Evolutionary conservation across 371 early-diverging fungal genomes (phyloP).

Genomic region (Haplosporangium sp.): DNA sequence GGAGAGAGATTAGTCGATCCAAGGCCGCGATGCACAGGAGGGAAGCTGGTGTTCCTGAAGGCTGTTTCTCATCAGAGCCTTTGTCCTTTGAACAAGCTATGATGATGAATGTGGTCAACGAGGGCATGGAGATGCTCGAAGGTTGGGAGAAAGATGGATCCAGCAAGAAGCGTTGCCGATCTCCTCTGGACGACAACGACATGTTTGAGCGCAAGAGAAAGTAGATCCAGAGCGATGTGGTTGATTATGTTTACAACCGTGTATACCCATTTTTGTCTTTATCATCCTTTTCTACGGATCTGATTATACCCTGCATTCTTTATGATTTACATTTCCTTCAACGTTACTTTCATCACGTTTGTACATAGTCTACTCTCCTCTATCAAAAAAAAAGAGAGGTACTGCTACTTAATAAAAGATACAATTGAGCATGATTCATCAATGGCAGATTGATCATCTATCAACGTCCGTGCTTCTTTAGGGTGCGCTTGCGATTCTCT

Average conservation of each 20-base stretch:
- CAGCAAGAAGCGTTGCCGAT: conserved; percentile 19
- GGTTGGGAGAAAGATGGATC: conserved; percentile 15
- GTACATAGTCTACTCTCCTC: too few species aligned
- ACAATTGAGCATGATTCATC: too few species aligned
- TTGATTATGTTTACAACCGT: neutral
- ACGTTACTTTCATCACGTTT: too few species aligned
- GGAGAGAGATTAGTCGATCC: conserved; percentile 48
- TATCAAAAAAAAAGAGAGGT: too few species aligned
- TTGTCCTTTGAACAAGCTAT: neutral
- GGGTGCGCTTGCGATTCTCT: too few species aligned
- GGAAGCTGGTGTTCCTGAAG: conserved; percentile 2
- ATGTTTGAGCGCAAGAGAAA: conserved; percentile 13
- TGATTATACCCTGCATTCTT: too few species aligned
- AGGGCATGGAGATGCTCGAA: conserved; percentile 12
- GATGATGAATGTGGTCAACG: conserved; percentile 1
- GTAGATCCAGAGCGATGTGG: neutral
- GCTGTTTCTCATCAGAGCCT: neutral
- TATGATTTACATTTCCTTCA: too few species aligned
- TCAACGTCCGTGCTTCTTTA: neutral
- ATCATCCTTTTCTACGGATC: too few species aligned
- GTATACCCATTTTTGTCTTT: too few species aligned
- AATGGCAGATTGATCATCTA: too few species aligned
- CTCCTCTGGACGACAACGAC: conserved; percentile 3
- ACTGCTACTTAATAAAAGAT: too few species aligned
- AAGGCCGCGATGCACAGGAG: conserved; percentile 26